A percentile compares a stretch with the other conserved stretches of the same genome.
Conservation (phyloP, 139 green algal species). For the Tetraselmis striata region DNA sequence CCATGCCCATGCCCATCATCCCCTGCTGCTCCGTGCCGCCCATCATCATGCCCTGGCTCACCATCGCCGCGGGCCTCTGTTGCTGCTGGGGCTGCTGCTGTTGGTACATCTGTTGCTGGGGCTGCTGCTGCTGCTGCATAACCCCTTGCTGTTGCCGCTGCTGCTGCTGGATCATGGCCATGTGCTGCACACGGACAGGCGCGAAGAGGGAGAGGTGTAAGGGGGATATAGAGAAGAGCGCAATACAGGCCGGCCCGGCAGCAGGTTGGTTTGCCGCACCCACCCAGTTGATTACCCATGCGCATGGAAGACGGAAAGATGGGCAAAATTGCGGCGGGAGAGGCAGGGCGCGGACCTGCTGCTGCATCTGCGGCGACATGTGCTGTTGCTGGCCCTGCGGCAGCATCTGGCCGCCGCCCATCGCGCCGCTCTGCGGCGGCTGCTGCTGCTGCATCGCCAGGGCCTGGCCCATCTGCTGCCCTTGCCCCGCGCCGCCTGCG, state of each 20-base stretch:
- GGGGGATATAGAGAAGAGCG: neutral
- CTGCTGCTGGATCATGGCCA: neutral
- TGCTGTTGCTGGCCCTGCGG: neutral
- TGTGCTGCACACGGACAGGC: neutral
- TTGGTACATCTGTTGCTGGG: neutral
- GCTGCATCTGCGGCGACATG: neutral
- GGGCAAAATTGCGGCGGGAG: too few relatives aligned
- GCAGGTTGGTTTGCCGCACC: too few relatives aligned
- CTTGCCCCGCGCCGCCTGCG: neutral
- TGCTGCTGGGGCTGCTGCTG: neutral
- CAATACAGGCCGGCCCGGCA: neutral
- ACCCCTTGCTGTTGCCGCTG: neutral
- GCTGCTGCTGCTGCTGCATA: neutral
- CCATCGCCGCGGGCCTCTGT: neutral
- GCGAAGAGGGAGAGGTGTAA: neutral
- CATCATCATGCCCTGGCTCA: neutral
- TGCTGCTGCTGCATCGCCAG: neutral
- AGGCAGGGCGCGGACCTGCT: neutral
- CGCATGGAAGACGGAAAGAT: neutral
- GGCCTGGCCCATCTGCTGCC: neutral
- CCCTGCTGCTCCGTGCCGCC: neutral
- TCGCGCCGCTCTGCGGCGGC: neutral
- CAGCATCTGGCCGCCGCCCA: neutral
- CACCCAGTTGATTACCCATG: too few relatives aligned
- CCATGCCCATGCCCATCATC: neutral